Base-by-base conservation (phyloP, 1,139 yeast genomes). In the Saccharomyces pastorianus region DNA sequence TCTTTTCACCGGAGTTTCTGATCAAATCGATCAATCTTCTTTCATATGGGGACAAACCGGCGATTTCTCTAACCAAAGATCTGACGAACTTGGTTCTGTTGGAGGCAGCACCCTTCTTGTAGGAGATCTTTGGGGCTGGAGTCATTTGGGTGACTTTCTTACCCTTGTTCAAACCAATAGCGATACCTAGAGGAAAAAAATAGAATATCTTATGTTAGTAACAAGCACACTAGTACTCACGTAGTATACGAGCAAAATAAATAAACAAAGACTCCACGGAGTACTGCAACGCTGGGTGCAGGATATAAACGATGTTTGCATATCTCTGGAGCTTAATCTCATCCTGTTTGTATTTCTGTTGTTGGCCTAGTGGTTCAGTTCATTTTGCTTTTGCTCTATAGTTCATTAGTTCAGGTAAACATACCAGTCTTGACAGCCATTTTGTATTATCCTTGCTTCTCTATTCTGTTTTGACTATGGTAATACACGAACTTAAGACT, bases 1-100 rank as follows among this genome's bases (percentile, higher is more conserved):
- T 95, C 96, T 95, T 95, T 83, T 95, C 99, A 85, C 96, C 96
- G 76, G 97, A 93, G 83, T 95, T 95, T 85, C 99, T 93, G 87
- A 95, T 84, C 82, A 95, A 85, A 82, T 95, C 99, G 74, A 95
- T 87, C 77, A 93, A 85, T 83, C 99, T 91, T 84, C 97, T 91
- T 83, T 95, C 99, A 80, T 95, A 95, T 80, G 99, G 99, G 69
- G 99, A 97, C 76, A 91, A 85, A 76, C 99, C 99, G 68, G 96
- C 82, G 73, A 95, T 98, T 82, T 95, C 99, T 76, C 85, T 85
- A 79, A 93, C 95, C 67, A 95, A 81, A 74, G 85, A 82, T 80
- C 99, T 88, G 74, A 95, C 99, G 75, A 95, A 95, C 60, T 81
- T 81, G 72, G 98, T 84, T 86, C 97, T 91, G 85, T 91, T 85